Percentiles rank a stretch among this genome's conserved stretches.
phyloP scores from a whole-genome alignment of 768 basidiomycete genomes.

The Boletus tylopilopsis region DNA sequence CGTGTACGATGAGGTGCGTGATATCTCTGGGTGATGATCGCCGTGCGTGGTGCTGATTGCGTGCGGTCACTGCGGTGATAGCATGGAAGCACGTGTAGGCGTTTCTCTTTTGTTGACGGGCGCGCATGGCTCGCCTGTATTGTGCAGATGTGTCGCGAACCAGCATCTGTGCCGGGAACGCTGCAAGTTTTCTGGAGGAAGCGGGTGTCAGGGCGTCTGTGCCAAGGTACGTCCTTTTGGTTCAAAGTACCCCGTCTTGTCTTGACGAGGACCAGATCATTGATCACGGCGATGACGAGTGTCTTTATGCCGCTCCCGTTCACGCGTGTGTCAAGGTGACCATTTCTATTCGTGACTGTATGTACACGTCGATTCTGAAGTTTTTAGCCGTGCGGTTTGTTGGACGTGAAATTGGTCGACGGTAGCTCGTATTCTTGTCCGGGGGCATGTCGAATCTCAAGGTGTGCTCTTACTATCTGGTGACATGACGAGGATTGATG shows the following conservation, averaged over 20 bases:
- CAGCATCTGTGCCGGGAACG: slow-evolving; percentile 53
- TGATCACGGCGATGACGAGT: slow-evolving; percentile 44
- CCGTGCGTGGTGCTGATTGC: not conserved
- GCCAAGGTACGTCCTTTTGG: slow-evolving; percentile 38
- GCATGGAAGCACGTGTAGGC: slow-evolving; percentile 51
- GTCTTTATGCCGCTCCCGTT: slow-evolving; percentile 48
- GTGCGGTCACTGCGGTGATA: slow-evolving; percentile 42
- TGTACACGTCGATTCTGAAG: not conserved
- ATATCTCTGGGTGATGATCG: not conserved
- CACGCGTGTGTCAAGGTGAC: slow-evolving; percentile 61
- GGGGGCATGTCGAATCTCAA: slow-evolving; percentile 40
- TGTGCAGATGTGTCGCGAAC: slow-evolving; percentile 47
- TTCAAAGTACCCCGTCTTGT: not conserved
- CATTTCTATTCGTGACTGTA: not conserved
- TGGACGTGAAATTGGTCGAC: slow-evolving; percentile 25
- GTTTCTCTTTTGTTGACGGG: too few relatives aligned
- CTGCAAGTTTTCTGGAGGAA: slow-evolving; percentile 43
- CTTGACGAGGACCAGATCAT: slow-evolving; percentile 33
- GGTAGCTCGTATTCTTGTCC: slow-evolving; percentile 38
- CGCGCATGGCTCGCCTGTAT: not conserved
- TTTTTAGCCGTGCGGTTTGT: slow-evolving; percentile 41
- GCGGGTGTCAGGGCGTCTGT: slow-evolving; percentile 51
- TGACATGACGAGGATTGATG: not conserved
- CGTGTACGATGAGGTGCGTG: slow-evolving; percentile 48
- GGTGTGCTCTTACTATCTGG: slow-evolving; percentile 26